phyloP scores from a whole-genome alignment of 2,329 filamentous ascomycete species.

The Fonsecaea erecta region DNA sequence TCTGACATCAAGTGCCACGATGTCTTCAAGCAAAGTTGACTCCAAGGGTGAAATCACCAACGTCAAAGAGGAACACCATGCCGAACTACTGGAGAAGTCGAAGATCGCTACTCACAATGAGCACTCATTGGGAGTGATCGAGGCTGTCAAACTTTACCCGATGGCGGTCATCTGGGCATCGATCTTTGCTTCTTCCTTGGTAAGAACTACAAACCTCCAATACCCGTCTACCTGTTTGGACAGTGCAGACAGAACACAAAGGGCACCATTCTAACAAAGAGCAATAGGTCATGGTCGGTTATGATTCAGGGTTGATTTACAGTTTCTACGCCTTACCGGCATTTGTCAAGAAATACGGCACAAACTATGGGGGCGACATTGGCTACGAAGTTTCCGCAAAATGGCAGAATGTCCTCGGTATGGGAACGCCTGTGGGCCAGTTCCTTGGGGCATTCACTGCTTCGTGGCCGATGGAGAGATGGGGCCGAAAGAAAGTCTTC shows the following conservation, averaged over 20 bases:
- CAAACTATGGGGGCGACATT: constrained; percentile 38
- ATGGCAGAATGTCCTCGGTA: constrained; percentile 63
- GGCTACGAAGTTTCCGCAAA: constrained; percentile 57
- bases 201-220: not conserved
- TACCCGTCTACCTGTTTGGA: not conserved
- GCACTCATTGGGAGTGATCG: constrained; percentile 70
- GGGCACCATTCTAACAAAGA: not conserved
- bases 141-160: constrained; percentile 81
- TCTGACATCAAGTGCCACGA: not conserved
- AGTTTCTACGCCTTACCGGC: constrained; percentile 40
- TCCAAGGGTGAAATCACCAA: constrained; percentile 12
- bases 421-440: constrained; percentile 64
- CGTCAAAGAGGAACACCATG: constrained; percentile 20
- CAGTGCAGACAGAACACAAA: not conserved
- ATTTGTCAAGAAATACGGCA: constrained; percentile 41
- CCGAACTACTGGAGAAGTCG: constrained; percentile 31
- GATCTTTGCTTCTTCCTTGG: constrained; percentile 37
- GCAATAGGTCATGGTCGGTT: constrained; percentile 48
- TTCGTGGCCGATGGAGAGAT: constrained; percentile 66
- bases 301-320: constrained; percentile 39
- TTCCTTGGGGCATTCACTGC: constrained; percentile 71
- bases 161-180: constrained; percentile 68
- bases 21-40: constrained; percentile 14
- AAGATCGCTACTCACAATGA: constrained; percentile 52
- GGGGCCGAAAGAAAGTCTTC: constrained; percentile 68